phyloP scores from a whole-genome alignment of 2,329 filamentous ascomycete genomes.

The Aspergillus fijiensis region DNA sequence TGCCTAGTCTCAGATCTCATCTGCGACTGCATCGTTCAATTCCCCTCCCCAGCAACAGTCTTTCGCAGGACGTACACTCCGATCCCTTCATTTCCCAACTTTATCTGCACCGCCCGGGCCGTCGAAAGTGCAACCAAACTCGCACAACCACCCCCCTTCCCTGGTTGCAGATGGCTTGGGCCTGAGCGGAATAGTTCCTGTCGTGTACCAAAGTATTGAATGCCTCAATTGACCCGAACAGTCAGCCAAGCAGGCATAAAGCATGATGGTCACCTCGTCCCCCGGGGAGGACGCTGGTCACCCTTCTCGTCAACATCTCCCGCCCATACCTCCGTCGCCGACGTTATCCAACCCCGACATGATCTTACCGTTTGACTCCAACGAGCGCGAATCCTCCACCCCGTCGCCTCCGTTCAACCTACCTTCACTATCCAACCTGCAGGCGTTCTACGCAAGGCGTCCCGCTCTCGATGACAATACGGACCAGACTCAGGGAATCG shows the following conservation, averaged over 20 bases:
- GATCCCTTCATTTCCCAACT: conserved; percentile 12
- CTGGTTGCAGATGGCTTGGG: conserved; percentile 11
- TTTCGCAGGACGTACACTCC: conserved; percentile 1
- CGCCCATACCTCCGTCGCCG: conserved; percentile 64
- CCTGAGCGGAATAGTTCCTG: conserved; percentile 5
- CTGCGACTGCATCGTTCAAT: conserved; percentile 10
- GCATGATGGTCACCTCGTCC: conserved; percentile 13
- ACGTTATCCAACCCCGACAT: conserved; percentile 92
- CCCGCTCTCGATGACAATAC: conserved; percentile 10
- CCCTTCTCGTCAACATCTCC: conserved; percentile 15
- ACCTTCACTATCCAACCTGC: conserved; percentile 47
- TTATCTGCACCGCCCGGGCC: conserved; percentile 2
- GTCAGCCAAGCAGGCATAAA: conserved; percentile 4
- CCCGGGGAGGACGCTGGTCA: conserved; percentile 18
- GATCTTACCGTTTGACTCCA: conserved; percentile 78
- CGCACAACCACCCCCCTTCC: not conserved
- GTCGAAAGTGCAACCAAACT: conserved; percentile 2
- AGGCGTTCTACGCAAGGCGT: conserved; percentile 34
- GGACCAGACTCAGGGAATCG: not conserved
- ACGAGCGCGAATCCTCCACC: conserved; percentile 48
- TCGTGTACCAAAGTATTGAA: not conserved
- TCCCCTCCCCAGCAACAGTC: not conserved
- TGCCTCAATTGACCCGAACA: not conserved
- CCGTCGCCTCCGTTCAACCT: conserved; percentile 54
- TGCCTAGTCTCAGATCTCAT: conserved; percentile 8